Evolutionary conservation across 768 basidiomycete genomes (phyloP), one percentile per base, ranked within the genome.

Genomic region (Exidia glandulosa): DNA sequence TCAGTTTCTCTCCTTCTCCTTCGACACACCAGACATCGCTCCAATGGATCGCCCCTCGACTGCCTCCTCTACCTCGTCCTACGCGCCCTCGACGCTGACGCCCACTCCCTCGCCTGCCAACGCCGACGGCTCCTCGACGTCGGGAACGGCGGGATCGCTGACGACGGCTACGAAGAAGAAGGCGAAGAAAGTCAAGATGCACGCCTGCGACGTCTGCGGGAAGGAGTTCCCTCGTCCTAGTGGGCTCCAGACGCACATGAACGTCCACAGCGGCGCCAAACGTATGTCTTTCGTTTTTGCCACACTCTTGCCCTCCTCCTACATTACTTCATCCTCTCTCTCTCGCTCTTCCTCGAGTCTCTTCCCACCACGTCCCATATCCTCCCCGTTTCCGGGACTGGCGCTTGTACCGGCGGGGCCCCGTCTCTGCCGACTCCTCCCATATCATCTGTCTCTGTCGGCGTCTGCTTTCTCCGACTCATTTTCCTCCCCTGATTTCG

Each of bases 151-250:
- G 25, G 10, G 9, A 54, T 68, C 60, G 69, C 68, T 64, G 69
- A 69, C 68, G 71, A 70, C 12, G 27, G 16, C 37, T 31, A 2
- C 23, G 12, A 50, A 50, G 23, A 52, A 59, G 59, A 45, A 45
- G 31, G 30, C 50, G 48, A 80, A 77, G 65, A 79, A 77, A 65
- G 72, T 75, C 2, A 83, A 81, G 66, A 82, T 81, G 81, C 82
- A 83, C 57, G 67, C 70, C 34, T 83, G 81, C 61, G 66, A 72
- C 47, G 68, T 81, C 5, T 83, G 82, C 61, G 64, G 67, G 10
- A 82, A 82, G 65, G 66, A 73, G 59, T 83, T 83, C 65, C 80
- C 81, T 12, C 74, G 80, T 74, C 82, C 81, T 2, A 82, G 81
- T 64, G 81, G 80, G 25, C 71, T 84, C 27, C 69, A 71, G 54